Conservation (phyloP, 75 land plant genomes). For the Picea glauca region DNA sequence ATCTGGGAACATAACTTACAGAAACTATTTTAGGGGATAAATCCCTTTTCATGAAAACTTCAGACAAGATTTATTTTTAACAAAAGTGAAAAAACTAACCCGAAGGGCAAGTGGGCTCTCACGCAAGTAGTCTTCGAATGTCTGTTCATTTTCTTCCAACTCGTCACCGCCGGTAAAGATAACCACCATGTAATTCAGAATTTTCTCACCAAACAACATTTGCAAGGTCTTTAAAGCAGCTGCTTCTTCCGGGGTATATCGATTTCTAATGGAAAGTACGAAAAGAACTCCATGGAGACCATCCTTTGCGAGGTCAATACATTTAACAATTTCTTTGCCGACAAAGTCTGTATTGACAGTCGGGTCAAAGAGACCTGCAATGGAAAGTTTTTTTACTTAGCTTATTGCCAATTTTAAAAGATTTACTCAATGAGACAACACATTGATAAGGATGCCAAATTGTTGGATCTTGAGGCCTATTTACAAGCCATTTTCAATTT, state of each 20-base stretch:
- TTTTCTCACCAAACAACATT: slow-evolving; percentile 53
- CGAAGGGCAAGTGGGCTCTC: slow-evolving; percentile 39
- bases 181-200: slow-evolving; percentile 67
- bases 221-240: slow-evolving; percentile 46
- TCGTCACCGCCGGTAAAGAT: slow-evolving; percentile 85
- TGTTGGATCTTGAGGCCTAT: no score
- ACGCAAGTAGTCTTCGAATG: slow-evolving; percentile 52
- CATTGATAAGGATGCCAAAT: no score
- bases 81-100: slow-evolving; percentile 19
- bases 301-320: slow-evolving; percentile 60
- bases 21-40: neutral
- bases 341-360: slow-evolving; percentile 23
- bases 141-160: slow-evolving; percentile 48
- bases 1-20: no score
- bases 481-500: no score
- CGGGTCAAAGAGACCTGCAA: slow-evolving; percentile 64
- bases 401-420: no score
- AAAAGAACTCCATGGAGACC: slow-evolving; percentile 68
- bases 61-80: no score
- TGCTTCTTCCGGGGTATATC: slow-evolving; percentile 72
- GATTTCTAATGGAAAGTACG: slow-evolving; percentile 50
- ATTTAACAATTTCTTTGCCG: slow-evolving; percentile 59
- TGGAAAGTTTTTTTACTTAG: neutral
- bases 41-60: no score
- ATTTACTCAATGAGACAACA: no score